Evolutionary conservation across 441 rosid genomes (phyloP), one percentile per base, ranked within the genome.

Genomic region (Rhodomyrtus psidioides): DNA sequence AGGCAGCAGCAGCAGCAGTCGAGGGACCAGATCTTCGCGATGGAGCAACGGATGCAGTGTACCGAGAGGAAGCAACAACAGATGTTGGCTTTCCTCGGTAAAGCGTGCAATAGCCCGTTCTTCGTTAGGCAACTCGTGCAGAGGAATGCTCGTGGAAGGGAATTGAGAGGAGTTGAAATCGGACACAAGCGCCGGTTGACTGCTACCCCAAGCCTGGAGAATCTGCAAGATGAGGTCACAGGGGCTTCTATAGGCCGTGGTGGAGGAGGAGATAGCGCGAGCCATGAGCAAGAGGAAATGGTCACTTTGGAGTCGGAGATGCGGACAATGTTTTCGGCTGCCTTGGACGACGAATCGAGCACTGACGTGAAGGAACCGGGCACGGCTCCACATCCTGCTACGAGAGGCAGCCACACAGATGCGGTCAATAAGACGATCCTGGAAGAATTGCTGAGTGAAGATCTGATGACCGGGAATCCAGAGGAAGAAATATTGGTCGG

Each of bases 101-200:
- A 65, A 76, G 84, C 87, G 4, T 53, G 82, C 51, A 34, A 34
- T 82, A 95, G 90, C 44, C 95, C 98, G 0, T 85, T 89, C 57
- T 91, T 94, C 81, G 55, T 95, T 54, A 93, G 86, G 85, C 94
- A 94, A 59, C 84, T 94, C 56, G 74, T 92, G 6, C 92, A 86
- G 83, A 92, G 88, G 46, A 91, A 90, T 81, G 88, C 86, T 55
- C 90, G 88, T 30, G 89, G 87, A 83, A 90, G 89, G 83, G 91
- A 88, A 28, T 19, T 91, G 54, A 65, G 85, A 28, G 91, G 94
- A 27, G 85, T 88, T 21, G 91, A 84, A 86, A 87, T 87, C 2
- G 95, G 97, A 39, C 89, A 91, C 46, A 95, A 95, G 87, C 89
- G 98, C 24, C 91, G 95, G 87, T 90, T 94, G 16, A 86, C 93